A percentile compares a stretch with the other conserved stretches of the same genome.
Conservation (phyloP, 441 rosid species). For the Adansonia grandidieri region DNA sequence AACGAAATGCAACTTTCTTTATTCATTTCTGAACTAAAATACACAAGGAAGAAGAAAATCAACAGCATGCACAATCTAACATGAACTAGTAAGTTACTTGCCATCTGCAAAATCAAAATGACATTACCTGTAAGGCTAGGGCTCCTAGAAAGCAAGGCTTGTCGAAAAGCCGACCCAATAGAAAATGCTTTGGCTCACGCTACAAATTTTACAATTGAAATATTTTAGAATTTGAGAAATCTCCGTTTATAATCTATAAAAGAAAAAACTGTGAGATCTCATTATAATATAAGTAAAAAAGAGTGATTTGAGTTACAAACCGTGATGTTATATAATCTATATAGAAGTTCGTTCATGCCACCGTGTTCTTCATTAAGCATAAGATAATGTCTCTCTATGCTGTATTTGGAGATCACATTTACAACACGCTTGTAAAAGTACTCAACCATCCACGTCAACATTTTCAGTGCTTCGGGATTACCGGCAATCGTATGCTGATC, state of each 20-base stretch:
- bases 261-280: too few relatives aligned
- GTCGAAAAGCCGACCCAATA: constrained; percentile 88
- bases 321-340: constrained; percentile 49
- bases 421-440: constrained; percentile 61
- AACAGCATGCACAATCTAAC: neutral
- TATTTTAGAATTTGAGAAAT: neutral
- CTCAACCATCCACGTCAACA: constrained; percentile 62
- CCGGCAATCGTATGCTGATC: constrained; percentile 58
- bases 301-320: constrained; percentile 33
- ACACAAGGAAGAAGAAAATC: neutral
- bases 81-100: neutral
- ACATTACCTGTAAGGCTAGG: constrained; percentile 67
- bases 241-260: too few relatives aligned
- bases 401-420: constrained; percentile 48
- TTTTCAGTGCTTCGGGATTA: constrained; percentile 49
- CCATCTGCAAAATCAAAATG: neutral
- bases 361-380: constrained; percentile 66
- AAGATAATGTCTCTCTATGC: constrained; percentile 53
- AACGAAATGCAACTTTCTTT: neutral
- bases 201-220: constrained; percentile 33
- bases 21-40: neutral
- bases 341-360: constrained; percentile 74
- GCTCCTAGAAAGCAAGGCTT: constrained; percentile 94
- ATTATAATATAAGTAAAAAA: too few relatives aligned
- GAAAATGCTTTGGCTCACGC: constrained; percentile 76